Evolutionary conservation across 148 eudicot species (phyloP).

Genomic region (Arbutus unedo): DNA sequence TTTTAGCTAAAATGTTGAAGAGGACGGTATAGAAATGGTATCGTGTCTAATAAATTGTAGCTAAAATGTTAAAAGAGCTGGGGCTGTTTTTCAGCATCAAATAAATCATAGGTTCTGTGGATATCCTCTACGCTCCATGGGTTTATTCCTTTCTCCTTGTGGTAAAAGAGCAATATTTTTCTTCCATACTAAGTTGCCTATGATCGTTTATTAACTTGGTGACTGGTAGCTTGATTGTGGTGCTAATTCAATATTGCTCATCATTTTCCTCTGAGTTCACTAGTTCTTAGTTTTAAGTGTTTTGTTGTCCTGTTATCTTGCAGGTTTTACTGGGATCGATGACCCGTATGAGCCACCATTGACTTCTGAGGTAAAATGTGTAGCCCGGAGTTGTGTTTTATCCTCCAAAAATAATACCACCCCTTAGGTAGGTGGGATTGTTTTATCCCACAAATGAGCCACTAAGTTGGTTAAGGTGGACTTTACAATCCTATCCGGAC

Average conservation of each 20-base stretch:
- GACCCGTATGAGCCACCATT: constrained; percentile 90
- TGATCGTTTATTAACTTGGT: not conserved
- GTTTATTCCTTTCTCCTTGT: not conserved
- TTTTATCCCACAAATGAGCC: no score
- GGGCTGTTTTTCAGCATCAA: not conserved
- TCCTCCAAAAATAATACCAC: no score
- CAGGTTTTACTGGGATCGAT: constrained; percentile 96
- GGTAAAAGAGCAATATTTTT: not conserved
- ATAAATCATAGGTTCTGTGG: not conserved
- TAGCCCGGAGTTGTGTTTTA: no score
- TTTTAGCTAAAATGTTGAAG: not conserved
- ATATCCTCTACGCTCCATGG: not conserved
- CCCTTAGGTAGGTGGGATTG: no score
- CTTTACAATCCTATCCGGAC: no score
- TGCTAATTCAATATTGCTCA: not conserved
- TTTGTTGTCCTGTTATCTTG: constrained; percentile 18
- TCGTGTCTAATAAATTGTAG: not conserved
- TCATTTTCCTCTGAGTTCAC: not conserved
- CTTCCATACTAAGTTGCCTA: not conserved
- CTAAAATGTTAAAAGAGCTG: not conserved
- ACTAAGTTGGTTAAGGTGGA: no score
- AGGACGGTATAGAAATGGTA: not conserved
- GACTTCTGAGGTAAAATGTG: constrained; percentile 62
- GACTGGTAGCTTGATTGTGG: not conserved
- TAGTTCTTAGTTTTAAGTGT: not conserved